phyloP scores from a whole-genome alignment of 2,329 filamentous ascomycete genomes.

The Sarocladium strictum region DNA sequence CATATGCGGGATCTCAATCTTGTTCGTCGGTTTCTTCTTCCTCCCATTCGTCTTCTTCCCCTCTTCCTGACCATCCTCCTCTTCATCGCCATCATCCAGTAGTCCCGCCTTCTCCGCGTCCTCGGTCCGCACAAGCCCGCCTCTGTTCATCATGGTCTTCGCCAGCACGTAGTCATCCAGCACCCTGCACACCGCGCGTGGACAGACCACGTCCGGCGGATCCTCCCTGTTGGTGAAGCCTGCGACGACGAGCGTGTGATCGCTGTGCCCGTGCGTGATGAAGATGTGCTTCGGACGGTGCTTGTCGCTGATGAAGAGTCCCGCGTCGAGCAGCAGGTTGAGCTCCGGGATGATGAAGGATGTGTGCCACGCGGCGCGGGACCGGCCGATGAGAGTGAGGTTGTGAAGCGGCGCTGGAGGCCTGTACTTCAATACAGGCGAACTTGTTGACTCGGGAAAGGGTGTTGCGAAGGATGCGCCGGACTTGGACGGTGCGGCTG shows the following conservation, averaged over 20 bases:
- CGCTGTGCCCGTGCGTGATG: slow-evolving; percentile 42
- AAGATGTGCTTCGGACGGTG: slow-evolving; percentile 42
- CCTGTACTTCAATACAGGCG: slow-evolving; percentile 38
- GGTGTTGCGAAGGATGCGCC: slow-evolving; percentile 36
- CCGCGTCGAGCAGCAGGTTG: slow-evolving; percentile 43
- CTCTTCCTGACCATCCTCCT: slow-evolving; percentile 14
- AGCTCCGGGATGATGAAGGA: slow-evolving; percentile 45
- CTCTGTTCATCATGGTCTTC: slow-evolving; percentile 35
- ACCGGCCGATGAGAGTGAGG: slow-evolving; percentile 38
- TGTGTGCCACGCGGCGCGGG: slow-evolving; percentile 45
- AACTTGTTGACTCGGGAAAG: slow-evolving; percentile 36
- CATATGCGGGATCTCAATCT: not conserved
- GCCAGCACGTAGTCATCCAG: slow-evolving; percentile 35
- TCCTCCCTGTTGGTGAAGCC: slow-evolving; percentile 38
- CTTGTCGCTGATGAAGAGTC: slow-evolving; percentile 36
- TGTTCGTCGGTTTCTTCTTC: not conserved
- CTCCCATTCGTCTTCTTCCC: slow-evolving; percentile 14
- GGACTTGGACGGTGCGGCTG: no score
- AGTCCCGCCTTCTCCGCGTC: slow-evolving; percentile 15
- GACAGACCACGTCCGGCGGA: slow-evolving; percentile 41
- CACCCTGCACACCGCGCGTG: slow-evolving; percentile 30
- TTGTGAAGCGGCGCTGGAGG: slow-evolving; percentile 37
- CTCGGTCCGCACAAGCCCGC: slow-evolving; percentile 27
- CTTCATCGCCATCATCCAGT: slow-evolving; percentile 11
- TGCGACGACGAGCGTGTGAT: slow-evolving; percentile 37